Base-by-base conservation (phyloP, 306 rosid species). In the Malus fusca region DNA sequence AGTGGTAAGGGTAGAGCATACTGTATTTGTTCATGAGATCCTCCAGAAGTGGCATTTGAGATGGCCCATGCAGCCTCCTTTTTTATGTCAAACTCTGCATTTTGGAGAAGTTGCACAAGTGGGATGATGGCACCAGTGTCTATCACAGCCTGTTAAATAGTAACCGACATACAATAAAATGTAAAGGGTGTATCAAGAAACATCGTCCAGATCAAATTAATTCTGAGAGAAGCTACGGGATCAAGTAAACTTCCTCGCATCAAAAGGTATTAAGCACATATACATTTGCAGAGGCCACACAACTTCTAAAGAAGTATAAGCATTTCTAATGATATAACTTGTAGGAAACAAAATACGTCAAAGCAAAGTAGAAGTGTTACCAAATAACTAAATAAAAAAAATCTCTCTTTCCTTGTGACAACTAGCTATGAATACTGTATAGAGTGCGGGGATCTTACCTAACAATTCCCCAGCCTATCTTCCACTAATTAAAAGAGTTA, bases 51-150 rank as follows among this genome's bases (percentile, higher is more conserved):
- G 48, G 90, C 92, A 83, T 90, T 90, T 55, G 90, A 86, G 72
- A 90, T 79, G 22, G 90, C 96, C 96, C 92, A 90, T 6, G 90
- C 92, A 68, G 96, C 96, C 79, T 90, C 96, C 86, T 86, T 90
- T 88, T 90, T 90, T 66, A 90, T 81, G 31, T 88, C 92, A 64
- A 90, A 88, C 69, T 90, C 96, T 4, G 92, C 87, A 75, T 79
- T 62, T 79, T 86, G 85, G 65, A 90, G 92, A 78, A 90, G 87
- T 69, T 84, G 81, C 26, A 90, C 85, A 22, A 90, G 90, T 11
- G 92, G 92, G 28, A 13, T 78, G 68, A 90, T 74, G 73, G 88
- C 73, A 25, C 81, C 78, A 76, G 96, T 89, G 59, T 84, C 90
- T 31, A 90, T 81, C 68, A 88, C 92, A 78, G 92, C 89, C 92